Evolutionary conservation across 225 moss, liverwort and hornwort genomes (phyloP).

Genomic region (Pseudoscleropodium purum): DNA sequence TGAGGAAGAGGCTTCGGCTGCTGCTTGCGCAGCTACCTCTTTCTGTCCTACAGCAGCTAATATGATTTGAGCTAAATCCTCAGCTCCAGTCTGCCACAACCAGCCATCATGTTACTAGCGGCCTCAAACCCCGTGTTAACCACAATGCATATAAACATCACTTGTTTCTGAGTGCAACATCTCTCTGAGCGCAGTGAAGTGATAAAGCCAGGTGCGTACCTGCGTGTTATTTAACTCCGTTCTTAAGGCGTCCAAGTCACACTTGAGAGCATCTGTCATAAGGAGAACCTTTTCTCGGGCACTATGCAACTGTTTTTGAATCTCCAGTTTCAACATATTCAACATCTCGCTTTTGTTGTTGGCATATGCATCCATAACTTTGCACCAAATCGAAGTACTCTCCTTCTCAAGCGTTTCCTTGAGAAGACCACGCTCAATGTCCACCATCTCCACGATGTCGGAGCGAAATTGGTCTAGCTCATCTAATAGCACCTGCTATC

Average conservation of each 20-base stretch:
- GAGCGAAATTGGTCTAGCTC: not conserved
- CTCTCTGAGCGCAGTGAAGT: not conserved
- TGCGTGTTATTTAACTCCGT: not conserved
- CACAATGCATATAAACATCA: not conserved
- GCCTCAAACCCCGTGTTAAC: not conserved
- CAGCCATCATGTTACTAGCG: not conserved
- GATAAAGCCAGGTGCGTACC: not conserved
- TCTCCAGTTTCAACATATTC: not conserved
- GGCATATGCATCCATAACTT: not conserved
- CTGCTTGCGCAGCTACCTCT: not conserved
- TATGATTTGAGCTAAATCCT: not conserved
- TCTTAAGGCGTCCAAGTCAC: not conserved
- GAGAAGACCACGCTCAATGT: not conserved
- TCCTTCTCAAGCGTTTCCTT: not conserved
- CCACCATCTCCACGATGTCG: not conserved
- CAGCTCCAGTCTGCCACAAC: not conserved
- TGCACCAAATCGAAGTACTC: not conserved
- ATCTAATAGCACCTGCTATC: not conserved
- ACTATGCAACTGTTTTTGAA: not conserved
- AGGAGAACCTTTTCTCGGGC: not conserved
- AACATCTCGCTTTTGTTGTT: not conserved
- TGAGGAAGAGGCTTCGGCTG: not conserved
- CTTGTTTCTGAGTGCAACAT: too few species aligned
- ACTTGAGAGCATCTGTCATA: not conserved
- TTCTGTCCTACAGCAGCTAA: not conserved